Evolutionary conservation across 495 filamentous ascomycete species (phyloP).

Genomic region (Immersiella caudata): DNA sequence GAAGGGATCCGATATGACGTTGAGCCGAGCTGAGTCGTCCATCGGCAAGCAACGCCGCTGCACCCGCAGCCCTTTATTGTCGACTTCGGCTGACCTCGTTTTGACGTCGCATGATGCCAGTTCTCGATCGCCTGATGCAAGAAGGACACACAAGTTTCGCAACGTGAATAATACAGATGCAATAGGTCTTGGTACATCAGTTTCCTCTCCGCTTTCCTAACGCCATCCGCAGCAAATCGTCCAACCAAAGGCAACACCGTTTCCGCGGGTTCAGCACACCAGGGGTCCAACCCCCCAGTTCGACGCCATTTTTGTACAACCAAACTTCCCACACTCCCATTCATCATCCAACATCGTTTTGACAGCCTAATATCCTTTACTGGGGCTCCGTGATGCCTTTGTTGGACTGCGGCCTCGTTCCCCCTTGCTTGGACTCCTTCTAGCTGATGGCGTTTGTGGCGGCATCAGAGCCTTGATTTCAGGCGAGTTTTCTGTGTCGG

Average conservation of each 20-base stretch:
- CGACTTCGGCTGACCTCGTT: too few relatives aligned
- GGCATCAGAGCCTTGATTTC: constrained; percentile 40
- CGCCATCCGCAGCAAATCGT: neutral
- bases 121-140: too few relatives aligned
- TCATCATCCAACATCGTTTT: neutral
- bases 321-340: neutral
- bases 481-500: constrained; percentile 47
- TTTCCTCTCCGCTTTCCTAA: neutral
- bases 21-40: neutral
- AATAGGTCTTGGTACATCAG: neutral
- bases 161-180: too few relatives aligned
- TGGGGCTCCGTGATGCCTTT: constrained; percentile 42
- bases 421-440: constrained; percentile 49
- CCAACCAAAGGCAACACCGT: neutral
- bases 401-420: constrained; percentile 48
- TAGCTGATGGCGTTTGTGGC: constrained; percentile 42
- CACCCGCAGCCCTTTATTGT: too few relatives aligned
- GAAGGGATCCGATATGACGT: neutral
- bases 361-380: constrained; percentile 41
- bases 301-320: neutral
- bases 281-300: neutral
- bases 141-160: too few relatives aligned
- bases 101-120: too few relatives aligned
- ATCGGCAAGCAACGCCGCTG: too few relatives aligned
- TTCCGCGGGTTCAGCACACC: constrained; percentile 1